Conservation (phyloP, 208 protist species). For the Lotmaria passim region DNA sequence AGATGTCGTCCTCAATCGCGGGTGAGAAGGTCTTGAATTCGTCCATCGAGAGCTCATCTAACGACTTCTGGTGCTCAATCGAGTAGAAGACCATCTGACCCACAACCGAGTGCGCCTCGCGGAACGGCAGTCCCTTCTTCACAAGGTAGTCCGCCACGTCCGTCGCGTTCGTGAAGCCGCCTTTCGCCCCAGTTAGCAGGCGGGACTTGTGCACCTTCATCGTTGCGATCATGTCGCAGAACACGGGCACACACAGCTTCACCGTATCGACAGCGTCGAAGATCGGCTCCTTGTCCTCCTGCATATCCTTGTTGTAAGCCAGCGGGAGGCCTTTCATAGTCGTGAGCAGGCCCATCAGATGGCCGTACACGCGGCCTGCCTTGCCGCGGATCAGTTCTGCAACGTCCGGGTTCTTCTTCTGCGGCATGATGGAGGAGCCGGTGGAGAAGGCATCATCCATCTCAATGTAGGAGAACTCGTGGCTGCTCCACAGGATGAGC, state of each 20-base stretch:
- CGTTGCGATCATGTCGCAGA: constrained; percentile 41
- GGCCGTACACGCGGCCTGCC: constrained; percentile 35
- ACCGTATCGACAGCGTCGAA: constrained; percentile 40
- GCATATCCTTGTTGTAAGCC: constrained; percentile 48
- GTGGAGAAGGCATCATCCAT: constrained; percentile 44
- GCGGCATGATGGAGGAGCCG: constrained; percentile 42
- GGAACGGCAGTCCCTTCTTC: constrained; percentile 41
- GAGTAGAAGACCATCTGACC: constrained; percentile 38
- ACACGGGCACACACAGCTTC: constrained; percentile 38
- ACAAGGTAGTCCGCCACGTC: constrained; percentile 39
- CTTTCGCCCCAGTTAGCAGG: constrained; percentile 34
- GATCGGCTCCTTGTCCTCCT: constrained; percentile 46
- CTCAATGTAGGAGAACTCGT: constrained; percentile 40
- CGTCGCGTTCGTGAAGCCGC: constrained; percentile 42
- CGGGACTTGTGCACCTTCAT: constrained; percentile 32
- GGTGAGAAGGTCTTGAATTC: constrained; percentile 29
- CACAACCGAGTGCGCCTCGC: constrained; percentile 42
- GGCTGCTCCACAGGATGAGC: constrained; percentile 40
- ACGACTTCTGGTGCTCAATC: constrained; percentile 35
- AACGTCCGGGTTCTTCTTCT: constrained; percentile 43
- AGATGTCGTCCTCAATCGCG: constrained; percentile 37
- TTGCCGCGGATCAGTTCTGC: constrained; percentile 43
- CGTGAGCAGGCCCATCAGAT: constrained; percentile 34
- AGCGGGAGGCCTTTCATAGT: constrained; percentile 43
- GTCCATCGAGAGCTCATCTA: constrained; percentile 34